These are phyloP conservation scores for Phaeosphaeriaceae sp. DNA, from an alignment of 2,329 filamentous ascomycete species.

Conservation along the genomic window DNA sequence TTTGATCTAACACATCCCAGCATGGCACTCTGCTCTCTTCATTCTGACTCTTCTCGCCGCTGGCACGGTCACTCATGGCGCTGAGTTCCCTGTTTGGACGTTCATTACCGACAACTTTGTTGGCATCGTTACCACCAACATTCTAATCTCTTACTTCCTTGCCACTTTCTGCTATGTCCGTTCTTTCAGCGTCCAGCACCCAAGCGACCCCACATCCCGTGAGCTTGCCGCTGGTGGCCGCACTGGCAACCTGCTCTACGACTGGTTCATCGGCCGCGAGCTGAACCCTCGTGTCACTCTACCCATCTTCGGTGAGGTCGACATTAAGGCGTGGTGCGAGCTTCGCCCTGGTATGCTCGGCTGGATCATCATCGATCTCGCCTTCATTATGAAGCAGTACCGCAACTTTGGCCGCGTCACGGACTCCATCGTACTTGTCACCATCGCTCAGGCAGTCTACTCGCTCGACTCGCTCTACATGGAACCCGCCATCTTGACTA, in stretches of 20 bases:
- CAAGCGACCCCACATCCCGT: constrained; percentile 74
- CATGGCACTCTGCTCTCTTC: constrained; percentile 76
- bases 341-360: constrained; percentile 90
- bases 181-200: constrained; percentile 78
- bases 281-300: constrained; percentile 85
- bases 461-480: constrained; percentile 85
- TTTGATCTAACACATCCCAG: constrained; percentile 54
- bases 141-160: constrained; percentile 75
- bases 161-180: constrained; percentile 81
- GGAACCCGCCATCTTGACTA: constrained; percentile 88
- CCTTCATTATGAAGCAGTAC: constrained; percentile 88
- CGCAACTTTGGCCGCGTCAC: constrained; percentile 81
- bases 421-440: constrained; percentile 83
- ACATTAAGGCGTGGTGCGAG: constrained; percentile 90
- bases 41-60: constrained; percentile 74
- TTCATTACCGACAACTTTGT: constrained; percentile 92
- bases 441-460: constrained; percentile 80
- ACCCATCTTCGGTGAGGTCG: constrained; percentile 81
- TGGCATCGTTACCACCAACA: constrained; percentile 82
- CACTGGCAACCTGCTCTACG: constrained; percentile 85
- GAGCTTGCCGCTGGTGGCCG: constrained; percentile 83
- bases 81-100: constrained; percentile 86
- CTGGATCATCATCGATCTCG: constrained; percentile 85
- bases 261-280: constrained; percentile 96
- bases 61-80: constrained; percentile 78